These are phyloP conservation scores for Acidomyces sp. DNA, from an alignment of 495 filamentous ascomycete species.

Conservation along the genomic window DNA sequence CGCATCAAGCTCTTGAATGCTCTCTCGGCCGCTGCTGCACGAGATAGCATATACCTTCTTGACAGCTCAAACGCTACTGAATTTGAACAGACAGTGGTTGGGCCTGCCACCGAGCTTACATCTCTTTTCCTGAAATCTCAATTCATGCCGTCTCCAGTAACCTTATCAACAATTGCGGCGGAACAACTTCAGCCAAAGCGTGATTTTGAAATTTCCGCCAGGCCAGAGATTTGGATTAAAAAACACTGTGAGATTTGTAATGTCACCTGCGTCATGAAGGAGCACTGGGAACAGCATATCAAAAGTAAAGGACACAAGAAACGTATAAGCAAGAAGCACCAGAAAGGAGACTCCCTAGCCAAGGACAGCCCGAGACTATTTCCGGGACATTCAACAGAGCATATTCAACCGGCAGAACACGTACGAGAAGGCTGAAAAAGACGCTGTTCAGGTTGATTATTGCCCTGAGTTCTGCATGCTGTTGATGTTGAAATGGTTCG, in stretches of 20 bases:
- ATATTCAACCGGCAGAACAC: no score
- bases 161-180: slow-evolving; percentile 47
- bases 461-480: no score
- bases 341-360: no score
- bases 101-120: slow-evolving; percentile 50
- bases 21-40: slow-evolving; percentile 39
- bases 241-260: slow-evolving; percentile 58
- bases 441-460: no score
- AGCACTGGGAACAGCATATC: slow-evolving; percentile 65
- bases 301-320: slow-evolving; percentile 38
- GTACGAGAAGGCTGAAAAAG: no score
- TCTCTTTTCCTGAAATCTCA: slow-evolving; percentile 42
- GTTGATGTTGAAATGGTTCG: no score
- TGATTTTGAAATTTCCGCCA: slow-evolving; percentile 33
- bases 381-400: no score
- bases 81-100: slow-evolving; percentile 48
- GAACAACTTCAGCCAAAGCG: slow-evolving; percentile 43
- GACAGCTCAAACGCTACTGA: slow-evolving; percentile 51
- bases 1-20: slow-evolving; percentile 61
- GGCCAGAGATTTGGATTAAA: slow-evolving; percentile 37
- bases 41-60: slow-evolving; percentile 52
- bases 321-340: slow-evolving; percentile 8
- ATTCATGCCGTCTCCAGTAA: slow-evolving; percentile 44
- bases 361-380: no score
- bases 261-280: slow-evolving; percentile 52